Evolutionary conservation across 352 stramenopile genomes (phyloP).

Genomic region (Globisporangium okanoganense): DNA sequence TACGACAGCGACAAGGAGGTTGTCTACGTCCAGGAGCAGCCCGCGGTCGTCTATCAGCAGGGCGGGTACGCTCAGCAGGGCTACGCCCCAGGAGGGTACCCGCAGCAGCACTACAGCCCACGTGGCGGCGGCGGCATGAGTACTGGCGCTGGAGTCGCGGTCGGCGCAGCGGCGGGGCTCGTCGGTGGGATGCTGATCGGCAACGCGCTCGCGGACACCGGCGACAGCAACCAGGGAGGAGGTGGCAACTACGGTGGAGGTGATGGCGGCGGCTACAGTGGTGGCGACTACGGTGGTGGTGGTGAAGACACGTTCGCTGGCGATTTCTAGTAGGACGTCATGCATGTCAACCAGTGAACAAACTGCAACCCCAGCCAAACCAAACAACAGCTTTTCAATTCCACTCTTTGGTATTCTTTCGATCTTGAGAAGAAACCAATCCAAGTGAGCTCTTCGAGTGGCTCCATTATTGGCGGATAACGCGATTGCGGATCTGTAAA

Average conservation of each 20-base stretch:
- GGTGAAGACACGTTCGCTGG: conserved; percentile 18
- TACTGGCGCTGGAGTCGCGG: conserved; percentile 14
- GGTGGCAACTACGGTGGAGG: conserved; percentile 8
- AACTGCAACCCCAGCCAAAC: background rate
- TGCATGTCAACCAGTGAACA: background rate
- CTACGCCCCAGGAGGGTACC: conserved; percentile 33
- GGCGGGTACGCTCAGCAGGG: conserved; percentile 35
- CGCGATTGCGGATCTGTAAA: no score
- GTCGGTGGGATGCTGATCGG: conserved; percentile 20
- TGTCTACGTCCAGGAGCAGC: conserved; percentile 30
- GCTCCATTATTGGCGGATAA: no score
- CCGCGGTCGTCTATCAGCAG: conserved; percentile 26
- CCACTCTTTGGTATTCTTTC: no score
- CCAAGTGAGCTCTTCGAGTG: no score
- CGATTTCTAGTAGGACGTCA: conserved; percentile 15
- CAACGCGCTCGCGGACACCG: conserved; percentile 17
- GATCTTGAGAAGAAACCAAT: no score
- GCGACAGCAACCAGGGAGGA: conserved; percentile 12
- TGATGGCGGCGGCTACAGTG: conserved; percentile 6
- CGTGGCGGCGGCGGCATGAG: conserved; percentile 16
- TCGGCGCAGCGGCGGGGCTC: conserved; percentile 16
- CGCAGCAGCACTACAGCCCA: conserved; percentile 14
- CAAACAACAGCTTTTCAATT: background rate
- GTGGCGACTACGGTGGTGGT: background rate
- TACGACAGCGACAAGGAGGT: conserved; percentile 23